These are phyloP conservation scores for Boehmeria nivea DNA, from an alignment of 306 rosid species.

Conservation along the genomic window DNA sequence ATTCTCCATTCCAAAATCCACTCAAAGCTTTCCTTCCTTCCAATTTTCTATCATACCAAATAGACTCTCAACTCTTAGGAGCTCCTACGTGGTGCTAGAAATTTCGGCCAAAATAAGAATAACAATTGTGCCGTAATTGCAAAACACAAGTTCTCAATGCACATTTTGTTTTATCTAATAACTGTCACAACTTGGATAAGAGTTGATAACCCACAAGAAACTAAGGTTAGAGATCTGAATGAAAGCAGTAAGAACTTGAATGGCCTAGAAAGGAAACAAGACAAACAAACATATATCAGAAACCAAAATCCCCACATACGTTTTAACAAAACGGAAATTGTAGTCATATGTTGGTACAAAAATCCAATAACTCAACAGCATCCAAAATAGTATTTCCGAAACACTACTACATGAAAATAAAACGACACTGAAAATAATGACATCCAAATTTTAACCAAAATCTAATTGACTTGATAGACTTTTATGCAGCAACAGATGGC, in stretches of 20 bases:
- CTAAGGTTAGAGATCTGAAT: too few species aligned
- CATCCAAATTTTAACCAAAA: conserved; percentile 9
- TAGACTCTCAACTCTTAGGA: too few species aligned
- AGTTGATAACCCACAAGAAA: background rate
- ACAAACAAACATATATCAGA: background rate
- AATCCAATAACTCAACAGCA: conserved; percentile 12
- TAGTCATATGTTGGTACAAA: conserved; percentile 1
- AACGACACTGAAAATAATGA: conserved; percentile 3
- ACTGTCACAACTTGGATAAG: too few species aligned
- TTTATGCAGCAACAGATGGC: conserved; percentile 43
- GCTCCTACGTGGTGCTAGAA: too few species aligned
- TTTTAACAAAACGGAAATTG: background rate
- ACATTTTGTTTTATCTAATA: too few species aligned
- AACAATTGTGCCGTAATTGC: too few species aligned
- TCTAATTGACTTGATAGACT: conserved; percentile 4
- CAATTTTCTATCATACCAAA: too few species aligned
- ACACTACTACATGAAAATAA: conserved; percentile 7
- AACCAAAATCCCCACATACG: background rate
- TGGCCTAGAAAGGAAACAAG: background rate
- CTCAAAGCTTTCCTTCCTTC: too few species aligned
- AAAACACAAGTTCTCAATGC: too few species aligned
- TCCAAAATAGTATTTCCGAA: conserved; percentile 3
- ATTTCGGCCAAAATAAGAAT: too few species aligned
- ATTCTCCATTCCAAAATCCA: too few species aligned
- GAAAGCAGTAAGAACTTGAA: too few species aligned